These are phyloP conservation scores for Penicillium sp. DNA, from an alignment of 2,329 filamentous ascomycete genomes.

Conservation along the genomic window DNA sequence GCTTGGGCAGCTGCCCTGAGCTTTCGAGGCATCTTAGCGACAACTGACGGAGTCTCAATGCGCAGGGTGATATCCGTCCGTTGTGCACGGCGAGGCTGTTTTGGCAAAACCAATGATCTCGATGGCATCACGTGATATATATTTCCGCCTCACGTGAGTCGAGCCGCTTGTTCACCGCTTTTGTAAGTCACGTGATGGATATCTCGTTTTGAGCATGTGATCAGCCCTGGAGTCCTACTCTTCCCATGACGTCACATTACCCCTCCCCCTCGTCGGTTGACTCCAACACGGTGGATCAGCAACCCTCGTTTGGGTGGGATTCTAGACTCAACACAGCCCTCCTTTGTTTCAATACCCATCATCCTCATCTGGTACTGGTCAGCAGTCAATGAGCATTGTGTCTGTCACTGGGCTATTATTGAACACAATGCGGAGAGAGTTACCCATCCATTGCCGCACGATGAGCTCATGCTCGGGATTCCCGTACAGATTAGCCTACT, in stretches of 20 bases:
- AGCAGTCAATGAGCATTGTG: not conserved
- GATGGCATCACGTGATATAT: not conserved
- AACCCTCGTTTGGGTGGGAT: not conserved
- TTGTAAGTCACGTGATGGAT: not conserved
- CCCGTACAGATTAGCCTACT: not conserved
- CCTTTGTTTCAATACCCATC: not conserved
- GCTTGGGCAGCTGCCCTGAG: constrained; percentile 54
- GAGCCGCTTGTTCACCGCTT: not conserved
- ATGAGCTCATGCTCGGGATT: constrained; percentile 24
- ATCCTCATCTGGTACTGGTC: not conserved
- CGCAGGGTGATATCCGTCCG: constrained; percentile 16
- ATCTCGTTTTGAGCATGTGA: not conserved
- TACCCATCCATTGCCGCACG: constrained; percentile 12
- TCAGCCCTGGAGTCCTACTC: not conserved
- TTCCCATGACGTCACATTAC: not conserved
- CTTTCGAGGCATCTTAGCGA: constrained; percentile 50
- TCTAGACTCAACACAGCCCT: constrained; percentile 7
- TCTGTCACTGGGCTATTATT: not conserved
- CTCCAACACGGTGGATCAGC: constrained; percentile 11
- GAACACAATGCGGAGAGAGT: constrained; percentile 4
- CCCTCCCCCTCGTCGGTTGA: not conserved
- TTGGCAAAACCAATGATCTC: constrained; percentile 25
- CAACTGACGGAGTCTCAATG: constrained; percentile 14
- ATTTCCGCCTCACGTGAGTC: not conserved
- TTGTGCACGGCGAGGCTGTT: constrained; percentile 23